phyloP scores from a whole-genome alignment of 176 grass and related monocot genomes.

The Secale cereale region DNA sequence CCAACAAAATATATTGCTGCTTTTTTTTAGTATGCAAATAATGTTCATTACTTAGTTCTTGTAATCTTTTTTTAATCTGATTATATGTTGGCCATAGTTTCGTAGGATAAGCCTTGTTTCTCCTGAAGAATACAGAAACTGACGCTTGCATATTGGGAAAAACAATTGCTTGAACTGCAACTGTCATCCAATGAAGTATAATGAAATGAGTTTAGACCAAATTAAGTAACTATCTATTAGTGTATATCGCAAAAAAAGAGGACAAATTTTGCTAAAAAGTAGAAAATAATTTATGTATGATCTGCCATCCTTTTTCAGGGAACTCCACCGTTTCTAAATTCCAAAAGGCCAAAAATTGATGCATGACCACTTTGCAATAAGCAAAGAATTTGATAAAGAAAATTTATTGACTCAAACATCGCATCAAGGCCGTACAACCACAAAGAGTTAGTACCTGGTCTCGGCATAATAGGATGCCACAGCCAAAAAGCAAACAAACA shows the following conservation, averaged over 20 bases:
- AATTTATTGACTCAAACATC: neutral
- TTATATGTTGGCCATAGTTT: neutral
- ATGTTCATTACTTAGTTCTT: neutral
- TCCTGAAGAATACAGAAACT: neutral
- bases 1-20: neutral
- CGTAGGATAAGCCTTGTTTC: neutral
- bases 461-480: neutral
- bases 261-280: neutral
- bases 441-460: no score
- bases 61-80: neutral
- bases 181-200: neutral
- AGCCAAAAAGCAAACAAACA: neutral
- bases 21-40: neutral
- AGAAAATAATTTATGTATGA: no score
- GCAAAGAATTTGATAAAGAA: neutral
- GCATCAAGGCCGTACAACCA: neutral
- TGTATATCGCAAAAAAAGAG: neutral
- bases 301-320: neutral
- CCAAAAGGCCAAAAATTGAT: neutral
- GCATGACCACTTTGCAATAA: neutral
- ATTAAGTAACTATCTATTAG: neutral
- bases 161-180: neutral
- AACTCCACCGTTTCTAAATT: neutral
- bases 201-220: neutral
- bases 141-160: neutral